Evolutionary conservation across 371 early-diverging fungal genomes (phyloP), one percentile per base, ranked within the genome.

Genomic region (Rhizomucor pusillus): DNA sequence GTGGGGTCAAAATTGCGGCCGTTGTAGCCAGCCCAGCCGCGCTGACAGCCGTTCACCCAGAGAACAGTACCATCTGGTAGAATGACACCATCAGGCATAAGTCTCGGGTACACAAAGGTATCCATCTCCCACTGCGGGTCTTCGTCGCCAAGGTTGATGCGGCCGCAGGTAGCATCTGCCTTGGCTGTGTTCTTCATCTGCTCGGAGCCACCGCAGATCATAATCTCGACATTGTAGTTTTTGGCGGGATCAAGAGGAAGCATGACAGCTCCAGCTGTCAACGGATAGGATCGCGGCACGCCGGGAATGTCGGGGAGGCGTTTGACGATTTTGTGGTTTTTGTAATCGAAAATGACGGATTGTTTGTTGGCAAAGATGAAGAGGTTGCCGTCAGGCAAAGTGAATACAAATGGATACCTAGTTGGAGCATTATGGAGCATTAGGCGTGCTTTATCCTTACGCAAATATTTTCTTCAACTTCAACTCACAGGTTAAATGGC

Each of bases 61-160:
- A 85, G 56, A 9, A 82, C 22, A 12, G 69, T 84, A 19, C 88
- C 87, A 24, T 85, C 85, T 1, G 85, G 71, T 12, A 84, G 51
- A 39, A 79, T 57, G 14, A 85, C 71, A 25, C 78, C 77, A 53
- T 85, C 83, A n/a, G 77, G 77, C 85, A 86, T 86, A 40, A 86
- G 59, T n/a, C 87, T 71, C 11, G 62, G 72, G 11, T 77, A 72
- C 44, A 82, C 72, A 65, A 74, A 73, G 1, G 80, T 74, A 12
- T 78, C 76, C 81, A 81, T 80, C 57, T 81, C 82, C 85, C 85
- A 84, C 40, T 65, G 35, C 6, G 83, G 77, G 18, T 75, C 60
- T 22, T 69, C 50, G 29, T 69, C 72, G 16, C 62, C 60, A 9
- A 81, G 60, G 50, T 82, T 79, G 50, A 81, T 83, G 35, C 80